phyloP scores from a whole-genome alignment of 2,329 filamentous ascomycete species.

The Stagonosporopsis rhizophila region DNA sequence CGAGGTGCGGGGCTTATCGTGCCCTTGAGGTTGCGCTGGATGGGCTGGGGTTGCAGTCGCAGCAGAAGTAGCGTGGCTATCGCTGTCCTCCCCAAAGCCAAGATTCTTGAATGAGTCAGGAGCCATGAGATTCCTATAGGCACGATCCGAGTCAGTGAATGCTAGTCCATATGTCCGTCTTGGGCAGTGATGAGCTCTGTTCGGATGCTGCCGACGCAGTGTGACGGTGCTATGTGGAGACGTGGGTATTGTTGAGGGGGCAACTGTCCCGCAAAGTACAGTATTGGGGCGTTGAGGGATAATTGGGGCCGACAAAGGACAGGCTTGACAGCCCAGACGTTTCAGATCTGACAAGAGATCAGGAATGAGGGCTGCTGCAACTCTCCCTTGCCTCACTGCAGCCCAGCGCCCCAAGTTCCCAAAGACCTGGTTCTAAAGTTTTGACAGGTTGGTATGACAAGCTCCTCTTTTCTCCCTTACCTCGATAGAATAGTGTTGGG shows the following conservation, averaged over 20 bases:
- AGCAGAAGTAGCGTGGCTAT: constrained; percentile 21
- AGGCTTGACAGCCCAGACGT: constrained; percentile 33
- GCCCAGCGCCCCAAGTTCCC: constrained; percentile 25
- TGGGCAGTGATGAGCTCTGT: constrained; percentile 17
- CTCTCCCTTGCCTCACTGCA: constrained; percentile 34
- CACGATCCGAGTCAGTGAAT: constrained; percentile 29
- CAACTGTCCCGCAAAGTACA: constrained; percentile 21
- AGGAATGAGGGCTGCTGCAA: constrained; percentile 30
- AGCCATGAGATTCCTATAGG: constrained; percentile 83
- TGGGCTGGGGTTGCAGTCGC: constrained; percentile 38
- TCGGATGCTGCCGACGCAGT: constrained; percentile 37
- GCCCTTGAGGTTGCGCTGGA: constrained; percentile 31
- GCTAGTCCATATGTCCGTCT: constrained; percentile 16
- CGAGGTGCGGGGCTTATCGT: constrained; percentile 34
- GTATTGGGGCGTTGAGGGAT: constrained; percentile 21
- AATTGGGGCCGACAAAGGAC: constrained; percentile 25
- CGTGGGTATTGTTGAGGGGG: constrained; percentile 22
- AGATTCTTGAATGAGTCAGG: constrained; percentile 94
- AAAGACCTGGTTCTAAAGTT: constrained; percentile 36
- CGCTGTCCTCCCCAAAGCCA: constrained; percentile 71
- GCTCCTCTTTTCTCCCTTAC: constrained; percentile 32
- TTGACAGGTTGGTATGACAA: constrained; percentile 46
- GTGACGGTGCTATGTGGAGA: constrained; percentile 30
- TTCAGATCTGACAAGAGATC: constrained; percentile 38
- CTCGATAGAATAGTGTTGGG: background rate